A percentile compares a stretch with the other conserved stretches of the same genome.
These are phyloP conservation scores for Chloris gayana DNA, from an alignment of 176 grass and related monocot species.

Conservation along the genomic window DNA sequence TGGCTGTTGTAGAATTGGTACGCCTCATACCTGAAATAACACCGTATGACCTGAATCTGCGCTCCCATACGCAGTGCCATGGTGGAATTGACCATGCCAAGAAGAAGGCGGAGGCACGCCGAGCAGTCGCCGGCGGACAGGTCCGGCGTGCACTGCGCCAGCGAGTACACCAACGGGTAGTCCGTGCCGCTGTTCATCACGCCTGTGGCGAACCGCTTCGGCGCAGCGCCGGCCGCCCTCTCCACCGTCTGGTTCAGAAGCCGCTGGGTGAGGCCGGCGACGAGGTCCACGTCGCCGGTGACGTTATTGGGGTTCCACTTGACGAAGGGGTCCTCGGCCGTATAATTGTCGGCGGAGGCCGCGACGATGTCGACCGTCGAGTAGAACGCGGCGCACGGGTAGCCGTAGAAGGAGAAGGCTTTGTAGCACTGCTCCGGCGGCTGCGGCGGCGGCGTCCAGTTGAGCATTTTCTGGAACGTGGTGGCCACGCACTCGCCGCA, in stretches of 20 bases:
- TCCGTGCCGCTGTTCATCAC: background rate
- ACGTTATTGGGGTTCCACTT: background rate
- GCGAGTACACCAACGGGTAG: background rate
- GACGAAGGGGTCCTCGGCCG: background rate
- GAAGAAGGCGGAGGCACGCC: background rate
- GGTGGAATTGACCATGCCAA: conserved; percentile 28
- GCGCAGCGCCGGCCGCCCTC: background rate
- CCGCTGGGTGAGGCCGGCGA: background rate
- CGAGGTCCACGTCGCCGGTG: background rate
- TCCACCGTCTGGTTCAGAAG: background rate
- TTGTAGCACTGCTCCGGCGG: background rate
- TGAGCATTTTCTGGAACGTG: background rate
- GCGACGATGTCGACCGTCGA: background rate
- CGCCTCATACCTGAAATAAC: conserved; percentile 29
- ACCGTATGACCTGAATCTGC: background rate
- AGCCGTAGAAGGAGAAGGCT: background rate
- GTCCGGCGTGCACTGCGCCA: conserved; percentile 37
- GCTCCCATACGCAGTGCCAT: conserved; percentile 7
- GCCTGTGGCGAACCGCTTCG: conserved; percentile 13
- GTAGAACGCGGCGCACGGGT: background rate
- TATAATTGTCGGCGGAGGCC: background rate
- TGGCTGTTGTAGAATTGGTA: background rate
- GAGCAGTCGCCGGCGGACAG: conserved; percentile 14
- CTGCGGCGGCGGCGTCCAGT: background rate
- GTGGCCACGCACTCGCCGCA: background rate